phyloP scores from a whole-genome alignment of 1,284 basidiomycete species.

The Peniophora sp. region DNA sequence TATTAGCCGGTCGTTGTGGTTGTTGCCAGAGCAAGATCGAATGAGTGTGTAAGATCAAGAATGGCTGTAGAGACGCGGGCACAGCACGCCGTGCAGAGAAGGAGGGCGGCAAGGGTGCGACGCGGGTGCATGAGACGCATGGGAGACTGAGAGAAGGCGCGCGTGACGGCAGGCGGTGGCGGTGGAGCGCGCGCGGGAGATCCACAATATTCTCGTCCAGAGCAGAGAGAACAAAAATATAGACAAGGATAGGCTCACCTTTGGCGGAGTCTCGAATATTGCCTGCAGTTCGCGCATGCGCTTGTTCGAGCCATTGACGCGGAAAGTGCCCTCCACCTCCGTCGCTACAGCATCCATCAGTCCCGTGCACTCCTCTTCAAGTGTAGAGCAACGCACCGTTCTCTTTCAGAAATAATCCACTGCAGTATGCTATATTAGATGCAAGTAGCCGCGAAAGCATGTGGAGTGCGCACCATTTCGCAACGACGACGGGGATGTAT shows the following conservation, averaged over 20 bases:
- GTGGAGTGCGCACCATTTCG: slow-evolving; percentile 74
- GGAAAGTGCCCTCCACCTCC: slow-evolving; percentile 93
- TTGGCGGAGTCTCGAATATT: slow-evolving; percentile 82
- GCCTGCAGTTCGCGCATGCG: slow-evolving; percentile 94
- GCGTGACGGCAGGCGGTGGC: not conserved
- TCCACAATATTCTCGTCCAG: no score
- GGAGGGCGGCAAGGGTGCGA: no score
- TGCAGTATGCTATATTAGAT: slow-evolving; percentile 20
- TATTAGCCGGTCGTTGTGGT: no score
- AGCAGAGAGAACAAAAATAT: no score
- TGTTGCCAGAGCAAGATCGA: no score
- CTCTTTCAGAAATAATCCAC: slow-evolving; percentile 87
- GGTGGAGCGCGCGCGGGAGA: no score
- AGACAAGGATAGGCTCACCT: slow-evolving; percentile 41
- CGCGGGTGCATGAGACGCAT: not conserved
- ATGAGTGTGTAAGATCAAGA: no score
- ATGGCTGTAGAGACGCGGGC: no score
- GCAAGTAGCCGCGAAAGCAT: slow-evolving; percentile 4
- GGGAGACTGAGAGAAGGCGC: not conserved
- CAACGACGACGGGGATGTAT: slow-evolving; percentile 94
- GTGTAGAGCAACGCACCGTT: slow-evolving; percentile 52
- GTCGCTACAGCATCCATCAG: slow-evolving; percentile 49
- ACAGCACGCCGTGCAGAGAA: no score
- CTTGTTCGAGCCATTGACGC: slow-evolving; percentile 88
- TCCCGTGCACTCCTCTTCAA: no score